Evolutionary conservation across 305 asterid genomes (phyloP).

Genomic region (Fraxinus paxiana): DNA sequence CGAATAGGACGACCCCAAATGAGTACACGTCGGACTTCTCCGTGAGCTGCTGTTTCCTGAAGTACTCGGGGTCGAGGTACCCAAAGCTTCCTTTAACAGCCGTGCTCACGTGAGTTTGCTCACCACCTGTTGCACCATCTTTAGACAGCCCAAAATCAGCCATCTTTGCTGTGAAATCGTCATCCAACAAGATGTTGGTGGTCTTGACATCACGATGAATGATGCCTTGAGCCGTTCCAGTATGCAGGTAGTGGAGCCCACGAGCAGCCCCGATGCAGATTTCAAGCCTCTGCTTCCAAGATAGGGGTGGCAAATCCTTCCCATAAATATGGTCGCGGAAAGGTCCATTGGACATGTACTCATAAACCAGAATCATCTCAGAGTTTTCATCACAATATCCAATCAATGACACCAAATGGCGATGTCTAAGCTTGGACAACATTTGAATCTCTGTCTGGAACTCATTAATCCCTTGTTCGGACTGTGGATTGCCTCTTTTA

Average conservation of each 20-base stretch:
- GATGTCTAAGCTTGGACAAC: constrained; percentile 63
- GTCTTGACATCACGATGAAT: constrained; percentile 66
- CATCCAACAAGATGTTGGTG: constrained; percentile 58
- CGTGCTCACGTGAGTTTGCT: constrained; percentile 44
- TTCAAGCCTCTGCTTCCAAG: constrained; percentile 60
- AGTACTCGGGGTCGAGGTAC: constrained; percentile 58
- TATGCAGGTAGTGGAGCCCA: constrained; percentile 66
- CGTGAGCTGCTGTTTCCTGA: constrained; percentile 79
- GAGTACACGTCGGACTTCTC: constrained; percentile 91
- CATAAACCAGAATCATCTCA: constrained; percentile 65
- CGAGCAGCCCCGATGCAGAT: constrained; percentile 65
- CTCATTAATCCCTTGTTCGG: constrained; percentile 62
- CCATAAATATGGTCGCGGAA: constrained; percentile 62
- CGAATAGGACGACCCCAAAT: constrained; percentile 76
- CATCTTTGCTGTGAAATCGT: constrained; percentile 52
- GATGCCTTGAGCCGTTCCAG: constrained; percentile 55
- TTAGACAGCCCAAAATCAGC: constrained; percentile 68
- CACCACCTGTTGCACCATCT: constrained; percentile 36
- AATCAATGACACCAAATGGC: constrained; percentile 62
- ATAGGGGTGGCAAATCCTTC: constrained; percentile 35
- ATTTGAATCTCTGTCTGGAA: constrained; percentile 70
- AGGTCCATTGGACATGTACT: constrained; percentile 62
- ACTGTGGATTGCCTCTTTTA: constrained; percentile 62
- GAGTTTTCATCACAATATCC: constrained; percentile 64
- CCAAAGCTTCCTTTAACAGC: constrained; percentile 64